Base-by-base conservation (phyloP, 176 grass and related monocot genomes). In the Aegilops sharonensis region DNA sequence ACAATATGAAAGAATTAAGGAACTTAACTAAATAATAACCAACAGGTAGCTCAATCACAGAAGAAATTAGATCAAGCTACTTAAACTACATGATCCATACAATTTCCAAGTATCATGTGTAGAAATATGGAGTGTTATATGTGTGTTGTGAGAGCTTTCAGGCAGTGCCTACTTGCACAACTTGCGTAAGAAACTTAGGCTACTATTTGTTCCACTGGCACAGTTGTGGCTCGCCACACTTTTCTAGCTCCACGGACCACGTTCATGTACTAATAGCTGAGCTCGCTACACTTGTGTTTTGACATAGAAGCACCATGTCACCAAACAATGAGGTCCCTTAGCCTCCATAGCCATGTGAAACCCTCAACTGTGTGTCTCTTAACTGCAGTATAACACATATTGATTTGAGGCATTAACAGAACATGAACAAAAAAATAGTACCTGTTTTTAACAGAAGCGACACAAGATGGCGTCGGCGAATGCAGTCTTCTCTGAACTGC, bases 401-500 rank as follows among this genome's bases (percentile, higher is more conserved):
- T 78, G 20, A 64, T 78, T 67, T 77, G 82, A 67, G 65, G 67
- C 34, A 79, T 56, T 37, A 84, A 70, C 8, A 70, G 71, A 81
- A 57, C 31, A 35, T 79, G 60, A 76, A 59, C 18, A 83, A 81
- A 39, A 63, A 75, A 63, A 75, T 36, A 40, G 15, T 98, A 98
- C 96, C 93, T 77, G 43, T 94, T 93, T 98, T 98, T 39, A 94
- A 80, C 12, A 85, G 93, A 60, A 95, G 85, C 29, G 83, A 83
- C 56, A 95, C 37, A 91, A 84, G 27, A 72, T 89, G 70, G 71
- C 21, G 64, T 32, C 84, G 87, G 27, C 50, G 69, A 78, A 89
- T 63, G 83, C 31, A 88, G 29, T 92, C 86, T 54, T 87, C 83
- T 45, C 82, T 93, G 64, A 92, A 67, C 72, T 89, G 68, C 70